These are phyloP conservation scores for Plantago elongata DNA, from an alignment of 257 asterid species.

Conservation along the genomic window DNA sequence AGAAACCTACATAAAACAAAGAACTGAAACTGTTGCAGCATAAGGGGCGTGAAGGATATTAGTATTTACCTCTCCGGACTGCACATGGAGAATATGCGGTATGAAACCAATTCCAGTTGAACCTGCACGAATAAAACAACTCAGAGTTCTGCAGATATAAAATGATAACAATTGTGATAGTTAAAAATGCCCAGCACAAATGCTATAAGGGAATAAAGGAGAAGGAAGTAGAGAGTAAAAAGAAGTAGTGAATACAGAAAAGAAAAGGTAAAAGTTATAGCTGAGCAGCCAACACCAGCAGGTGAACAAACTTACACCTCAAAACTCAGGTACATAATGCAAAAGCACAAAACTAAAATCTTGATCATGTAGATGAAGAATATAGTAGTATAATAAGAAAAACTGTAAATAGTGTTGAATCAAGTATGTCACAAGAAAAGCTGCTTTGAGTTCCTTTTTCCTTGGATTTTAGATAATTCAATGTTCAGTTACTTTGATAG, in stretches of 20 bases:
- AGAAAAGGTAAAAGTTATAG: not conserved
- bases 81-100: constrained; percentile 29
- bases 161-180: not conserved
- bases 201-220: not conserved
- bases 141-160: not conserved
- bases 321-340: not conserved
- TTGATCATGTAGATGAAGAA: not conserved
- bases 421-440: not conserved
- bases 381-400: not conserved
- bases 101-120: constrained; percentile 33
- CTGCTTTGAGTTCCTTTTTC: not conserved
- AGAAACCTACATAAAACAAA: not conserved
- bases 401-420: not conserved
- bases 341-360: not conserved
- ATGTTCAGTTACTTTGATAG: not conserved
- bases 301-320: not conserved
- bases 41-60: not conserved
- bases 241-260: not conserved
- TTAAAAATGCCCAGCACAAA: not conserved
- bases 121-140: constrained; percentile 24
- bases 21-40: not conserved
- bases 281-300: not conserved
- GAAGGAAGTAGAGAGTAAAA: not conserved
- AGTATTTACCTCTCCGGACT: constrained; percentile 36
- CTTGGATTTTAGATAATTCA: not conserved